Conservation (phyloP, 495 filamentous ascomycete genomes). For the Annulohypoxylon nitens region DNA sequence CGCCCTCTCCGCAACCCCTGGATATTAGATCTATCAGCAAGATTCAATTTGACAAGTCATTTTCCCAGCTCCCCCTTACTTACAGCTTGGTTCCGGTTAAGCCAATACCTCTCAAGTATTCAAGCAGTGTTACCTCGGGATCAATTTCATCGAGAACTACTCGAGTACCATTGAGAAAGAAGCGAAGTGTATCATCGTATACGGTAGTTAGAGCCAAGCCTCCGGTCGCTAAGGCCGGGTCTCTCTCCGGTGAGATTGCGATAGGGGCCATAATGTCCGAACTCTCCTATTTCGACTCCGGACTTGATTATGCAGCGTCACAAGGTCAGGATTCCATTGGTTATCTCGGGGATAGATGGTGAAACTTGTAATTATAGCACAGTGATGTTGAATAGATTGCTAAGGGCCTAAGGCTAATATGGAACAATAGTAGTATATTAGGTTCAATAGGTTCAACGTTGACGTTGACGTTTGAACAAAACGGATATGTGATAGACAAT, state of each 20-base stretch:
- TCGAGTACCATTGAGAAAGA: constrained; percentile 97
- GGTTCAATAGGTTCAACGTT: too few relatives aligned
- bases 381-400: background rate
- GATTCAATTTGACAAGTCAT: constrained; percentile 27
- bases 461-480: background rate
- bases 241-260: constrained; percentile 57
- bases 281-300: constrained; percentile 2
- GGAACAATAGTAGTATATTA: background rate
- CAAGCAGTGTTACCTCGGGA: constrained; percentile 91
- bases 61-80: constrained; percentile 15
- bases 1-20: constrained; percentile 92
- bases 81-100: constrained; percentile 79
- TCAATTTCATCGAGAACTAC: constrained; percentile 85
- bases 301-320: background rate
- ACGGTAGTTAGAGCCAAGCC: constrained; percentile 52
- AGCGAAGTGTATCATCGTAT: constrained; percentile 72
- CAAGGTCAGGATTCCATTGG: constrained; percentile 18
- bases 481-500: background rate
- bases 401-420: background rate
- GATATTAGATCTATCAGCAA: constrained; percentile 47
- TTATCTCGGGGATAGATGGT: background rate
- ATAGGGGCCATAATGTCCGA: constrained; percentile 60
- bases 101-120: constrained; percentile 91
- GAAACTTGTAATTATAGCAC: constrained; percentile 1
- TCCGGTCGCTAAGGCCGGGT: constrained; percentile 42